Conservation (phyloP, 768 basidiomycete genomes). For the Lactifluus pinguis region DNA sequence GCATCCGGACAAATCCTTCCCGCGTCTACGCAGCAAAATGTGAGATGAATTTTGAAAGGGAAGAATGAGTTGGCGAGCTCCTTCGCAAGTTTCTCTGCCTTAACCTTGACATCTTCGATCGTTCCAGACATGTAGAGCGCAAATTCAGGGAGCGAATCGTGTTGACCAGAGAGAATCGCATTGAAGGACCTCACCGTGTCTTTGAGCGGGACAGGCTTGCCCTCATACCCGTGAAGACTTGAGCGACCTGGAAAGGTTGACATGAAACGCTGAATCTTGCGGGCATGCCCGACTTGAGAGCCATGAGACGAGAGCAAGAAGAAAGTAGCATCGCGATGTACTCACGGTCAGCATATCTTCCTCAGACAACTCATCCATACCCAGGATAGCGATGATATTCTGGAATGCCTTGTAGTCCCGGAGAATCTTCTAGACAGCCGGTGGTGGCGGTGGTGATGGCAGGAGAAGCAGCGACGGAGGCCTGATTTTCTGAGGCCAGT, state of each 20-base stretch:
- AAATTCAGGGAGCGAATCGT: slow-evolving; percentile 87
- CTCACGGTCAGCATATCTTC: slow-evolving; percentile 97
- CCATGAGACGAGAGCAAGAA: not conserved
- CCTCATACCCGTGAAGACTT: slow-evolving; percentile 99
- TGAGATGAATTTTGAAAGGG: slow-evolving; percentile 2
- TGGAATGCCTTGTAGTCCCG: slow-evolving; percentile 95
- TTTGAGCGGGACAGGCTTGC: slow-evolving; percentile 91
- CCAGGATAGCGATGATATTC: slow-evolving; percentile 99
- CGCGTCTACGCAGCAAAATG: not conserved
- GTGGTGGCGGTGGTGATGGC: slow-evolving; percentile 11
- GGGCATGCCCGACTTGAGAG: slow-evolving; percentile 84
- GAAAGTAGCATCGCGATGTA: slow-evolving; percentile 11
- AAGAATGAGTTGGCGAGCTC: slow-evolving; percentile 57
- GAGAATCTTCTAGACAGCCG: no score
- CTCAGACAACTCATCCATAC: slow-evolving; percentile 99
- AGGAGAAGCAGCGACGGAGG: no score
- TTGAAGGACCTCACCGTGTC: slow-evolving; percentile 96
- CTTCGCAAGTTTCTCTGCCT: slow-evolving; percentile 96
- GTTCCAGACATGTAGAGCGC: slow-evolving; percentile 99
- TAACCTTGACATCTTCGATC: no score
- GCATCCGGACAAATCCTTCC: not conserved
- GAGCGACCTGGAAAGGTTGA: slow-evolving; percentile 99
- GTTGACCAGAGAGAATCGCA: slow-evolving; percentile 87
- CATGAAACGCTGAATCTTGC: slow-evolving; percentile 99
- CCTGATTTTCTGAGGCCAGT: no score